Evolutionary conservation across 768 basidiomycete genomes (phyloP), one percentile per base, ranked within the genome.

Genomic region (Naganishia onofrii): DNA sequence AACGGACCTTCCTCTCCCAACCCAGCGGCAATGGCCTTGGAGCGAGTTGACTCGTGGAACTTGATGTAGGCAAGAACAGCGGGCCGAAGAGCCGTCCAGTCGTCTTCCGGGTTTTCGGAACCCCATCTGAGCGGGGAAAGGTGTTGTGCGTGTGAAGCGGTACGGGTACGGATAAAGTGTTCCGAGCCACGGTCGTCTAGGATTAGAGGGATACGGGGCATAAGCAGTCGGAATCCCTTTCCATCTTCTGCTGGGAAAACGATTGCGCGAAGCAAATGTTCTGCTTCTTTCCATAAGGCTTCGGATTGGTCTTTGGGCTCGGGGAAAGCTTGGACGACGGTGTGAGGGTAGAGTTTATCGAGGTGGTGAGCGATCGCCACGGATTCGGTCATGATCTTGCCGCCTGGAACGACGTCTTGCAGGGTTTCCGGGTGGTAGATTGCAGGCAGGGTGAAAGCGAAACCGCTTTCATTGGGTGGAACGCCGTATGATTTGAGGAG

Each of bases 161-260:
- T 28, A 32, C 70, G 26, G 4, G 70, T 71, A 10, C 70, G 66
- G 51, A 71, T 64, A 68, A 71, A 71, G 57, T 71, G 54, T 42
- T 71, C 70, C 17, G 29, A 29, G 5, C 70, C 70, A 12, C 66
- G 54, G 29, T 58, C 56, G 46, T 71, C 70, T 13, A 71, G 56
- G 42, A 67, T 67, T 7, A 19, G 44, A 26, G 70, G 64, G 3
- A 71, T 63, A 9, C 28, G 13, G 0, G 70, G 70, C 38, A 71
- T 67, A 0, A 58, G 31, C 6, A 71, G 29, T 7, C 51, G 17
- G 19, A 42, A 64, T 3, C 65, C 65, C 3, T 31, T 10, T 1
- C 65, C 65, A n/a, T 19, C 3, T 21, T 51, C 48, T 9, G 23
- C 26, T 3, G 31, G 23, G n/a, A 51, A 44, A 4, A 63, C 23